These are phyloP conservation scores for Globisporangium nunn DNA, from an alignment of 352 stramenopile species.

Conservation along the genomic window DNA sequence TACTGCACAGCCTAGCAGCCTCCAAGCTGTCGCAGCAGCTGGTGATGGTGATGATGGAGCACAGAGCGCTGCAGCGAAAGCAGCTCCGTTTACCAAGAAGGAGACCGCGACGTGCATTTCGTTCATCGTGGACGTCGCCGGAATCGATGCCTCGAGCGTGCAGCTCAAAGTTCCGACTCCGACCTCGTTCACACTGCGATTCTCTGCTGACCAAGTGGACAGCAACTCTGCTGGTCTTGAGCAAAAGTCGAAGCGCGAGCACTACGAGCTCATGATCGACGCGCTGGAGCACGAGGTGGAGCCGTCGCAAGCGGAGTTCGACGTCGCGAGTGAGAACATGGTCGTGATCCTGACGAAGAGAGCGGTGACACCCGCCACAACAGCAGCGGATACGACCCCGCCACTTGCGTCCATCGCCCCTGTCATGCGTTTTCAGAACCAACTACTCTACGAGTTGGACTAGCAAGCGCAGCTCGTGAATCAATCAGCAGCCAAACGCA, in stretches of 20 bases:
- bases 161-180: slow-evolving; percentile 30
- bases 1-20: background rate
- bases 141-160: slow-evolving; percentile 30
- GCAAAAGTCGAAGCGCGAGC: background rate
- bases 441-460: slow-evolving; percentile 67
- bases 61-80: slow-evolving; percentile 3
- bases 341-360: slow-evolving; percentile 52
- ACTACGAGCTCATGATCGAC: slow-evolving; percentile 29
- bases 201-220: slow-evolving; percentile 8
- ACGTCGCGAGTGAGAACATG: slow-evolving; percentile 70
- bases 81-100: slow-evolving; percentile 27
- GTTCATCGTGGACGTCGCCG: slow-evolving; percentile 37
- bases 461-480: slow-evolving; percentile 7
- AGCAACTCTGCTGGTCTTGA: background rate
- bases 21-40: background rate
- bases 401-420: slow-evolving; percentile 5
- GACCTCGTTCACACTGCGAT: slow-evolving; percentile 26
- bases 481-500: background rate
- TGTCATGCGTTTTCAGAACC: slow-evolving; percentile 55
- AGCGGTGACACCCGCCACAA: slow-evolving; percentile 3
- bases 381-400: background rate
- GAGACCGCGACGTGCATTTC: slow-evolving; percentile 38
- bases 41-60: background rate
- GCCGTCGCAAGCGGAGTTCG: slow-evolving; percentile 20
- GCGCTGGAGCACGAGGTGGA: slow-evolving; percentile 26